Percentiles rank a stretch among this genome's conserved stretches.
phyloP scores from a whole-genome alignment of 306 rosid species.

The Pyrus communis region DNA sequence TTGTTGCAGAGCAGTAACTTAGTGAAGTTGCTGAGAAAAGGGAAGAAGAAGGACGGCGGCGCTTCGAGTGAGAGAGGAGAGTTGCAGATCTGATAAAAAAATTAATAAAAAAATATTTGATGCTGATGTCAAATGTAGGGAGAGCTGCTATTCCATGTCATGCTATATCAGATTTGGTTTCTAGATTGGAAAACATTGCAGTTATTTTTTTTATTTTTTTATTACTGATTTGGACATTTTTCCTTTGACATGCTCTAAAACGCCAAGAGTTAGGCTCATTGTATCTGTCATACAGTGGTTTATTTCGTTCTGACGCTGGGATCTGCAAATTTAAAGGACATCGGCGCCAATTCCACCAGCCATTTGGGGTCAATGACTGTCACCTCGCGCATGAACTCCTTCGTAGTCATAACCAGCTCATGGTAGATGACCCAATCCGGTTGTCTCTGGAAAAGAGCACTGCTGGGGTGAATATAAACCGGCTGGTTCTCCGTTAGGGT shows the following conservation, averaged over 20 bases:
- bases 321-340: conserved; percentile 71
- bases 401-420: conserved; percentile 80
- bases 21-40: conserved; percentile 51
- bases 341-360: conserved; percentile 79
- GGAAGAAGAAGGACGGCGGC: too few species aligned
- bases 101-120: too few species aligned
- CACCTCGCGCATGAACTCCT: conserved; percentile 78
- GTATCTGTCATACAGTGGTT: conserved; percentile 80
- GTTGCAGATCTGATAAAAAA: too few species aligned
- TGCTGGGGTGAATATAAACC: conserved; percentile 72
- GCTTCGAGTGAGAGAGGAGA: too few species aligned
- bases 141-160: too few species aligned
- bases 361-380: conserved; percentile 78
- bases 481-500: conserved; percentile 83
- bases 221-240: too few species aligned
- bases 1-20: conserved; percentile 55
- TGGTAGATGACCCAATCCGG: conserved; percentile 87
- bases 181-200: too few species aligned
- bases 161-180: too few species aligned
- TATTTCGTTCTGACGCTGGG: conserved; percentile 79
- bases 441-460: conserved; percentile 74
- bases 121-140: too few species aligned
- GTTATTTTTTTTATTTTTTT: too few species aligned
- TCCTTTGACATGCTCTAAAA: conserved; percentile 18
- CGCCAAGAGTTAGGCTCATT: conserved; percentile 92